Evolutionary conservation across 208 protist species (phyloP), one percentile per base, ranked within the genome.

Genomic region (Leptomonas pyrrhocoris): DNA sequence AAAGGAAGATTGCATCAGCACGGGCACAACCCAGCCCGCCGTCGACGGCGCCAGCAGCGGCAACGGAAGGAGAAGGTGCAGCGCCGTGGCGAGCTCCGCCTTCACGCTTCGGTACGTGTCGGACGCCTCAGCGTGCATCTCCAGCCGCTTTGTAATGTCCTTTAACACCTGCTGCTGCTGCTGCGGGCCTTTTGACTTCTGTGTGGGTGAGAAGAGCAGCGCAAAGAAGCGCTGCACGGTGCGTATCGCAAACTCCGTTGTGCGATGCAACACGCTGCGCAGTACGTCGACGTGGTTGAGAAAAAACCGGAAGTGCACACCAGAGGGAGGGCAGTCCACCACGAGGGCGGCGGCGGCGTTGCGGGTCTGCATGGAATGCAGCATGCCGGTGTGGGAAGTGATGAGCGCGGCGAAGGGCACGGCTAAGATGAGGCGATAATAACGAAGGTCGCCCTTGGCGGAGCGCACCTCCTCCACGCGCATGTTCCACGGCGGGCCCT

Each of bases 191-290:
- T 75, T 68, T 9, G 40, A 55, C 58, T 40, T 62, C 16, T 70
- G 51, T 34, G 54, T 72, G 30, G 56, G 68, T 8, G 77, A 77
- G 45, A 85, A 72, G 23, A 83, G 53, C 23, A 77, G 55, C 9
- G 54, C 42, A 50, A 94, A 96, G 67, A 90, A 92, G 25, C 74
- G 77, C 56, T 85, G 78, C 58, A 86, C 83, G 0, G 81, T 85
- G 65, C 71, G 68, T 68, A 94, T 91, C 34, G 74, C 86, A 69
- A 94, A 96, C 56, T 76, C 73, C 19, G 88, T 71, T 6, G 79
- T 73, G 30, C 80, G 70, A 49, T 93, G 76, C 75, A 92, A 62
- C 61, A 87, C 64, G 31, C 77, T 72, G 28, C 85, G 85, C 43
- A 92, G 55, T 7, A 94, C 64, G 46, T 84, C 75, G 45, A 87